Evolutionary conservation across 2,329 filamentous ascomycete genomes (phyloP).

Genomic region (Ophiostoma australiae): DNA sequence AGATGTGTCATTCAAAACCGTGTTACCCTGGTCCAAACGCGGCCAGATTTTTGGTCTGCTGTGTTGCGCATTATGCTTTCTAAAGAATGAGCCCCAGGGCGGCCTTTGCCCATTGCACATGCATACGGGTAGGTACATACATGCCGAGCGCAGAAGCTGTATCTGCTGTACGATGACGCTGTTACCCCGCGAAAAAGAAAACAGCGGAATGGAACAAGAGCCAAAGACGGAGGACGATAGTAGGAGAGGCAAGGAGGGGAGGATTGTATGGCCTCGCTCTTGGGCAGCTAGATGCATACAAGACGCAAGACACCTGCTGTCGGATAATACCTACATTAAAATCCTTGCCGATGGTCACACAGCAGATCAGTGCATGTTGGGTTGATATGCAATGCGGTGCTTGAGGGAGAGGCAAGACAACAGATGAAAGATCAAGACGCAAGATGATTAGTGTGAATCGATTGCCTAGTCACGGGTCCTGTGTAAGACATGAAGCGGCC

Average conservation of each 20-base stretch:
- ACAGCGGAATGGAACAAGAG: not conserved
- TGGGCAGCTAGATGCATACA: not conserved
- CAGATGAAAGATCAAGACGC: not conserved
- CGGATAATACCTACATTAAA: not conserved
- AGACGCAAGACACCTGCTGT: not conserved
- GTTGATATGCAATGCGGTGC: not conserved
- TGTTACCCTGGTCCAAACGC: not conserved
- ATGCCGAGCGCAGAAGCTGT: not conserved
- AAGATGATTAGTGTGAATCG: not conserved
- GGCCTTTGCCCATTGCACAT: not conserved
- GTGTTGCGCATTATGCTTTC: not conserved
- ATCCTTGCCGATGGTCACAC: slow-evolving; percentile 1
- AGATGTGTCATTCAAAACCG: not conserved
- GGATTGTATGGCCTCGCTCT: not conserved
- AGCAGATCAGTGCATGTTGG: not conserved
- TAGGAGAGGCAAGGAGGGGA: not conserved
- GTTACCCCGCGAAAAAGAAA: slow-evolving; percentile 3
- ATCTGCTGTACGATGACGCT: not conserved
- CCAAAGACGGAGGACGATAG: not conserved
- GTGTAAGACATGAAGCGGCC: not conserved
- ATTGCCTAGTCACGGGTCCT: not conserved
- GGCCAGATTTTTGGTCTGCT: not conserved
- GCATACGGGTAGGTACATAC: slow-evolving; percentile 1
- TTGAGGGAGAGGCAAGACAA: not conserved
- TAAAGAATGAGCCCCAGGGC: not conserved